Evolutionary conservation across 2,329 filamentous ascomycete species (phyloP).

Genomic region (Fusarium veterinarium): DNA sequence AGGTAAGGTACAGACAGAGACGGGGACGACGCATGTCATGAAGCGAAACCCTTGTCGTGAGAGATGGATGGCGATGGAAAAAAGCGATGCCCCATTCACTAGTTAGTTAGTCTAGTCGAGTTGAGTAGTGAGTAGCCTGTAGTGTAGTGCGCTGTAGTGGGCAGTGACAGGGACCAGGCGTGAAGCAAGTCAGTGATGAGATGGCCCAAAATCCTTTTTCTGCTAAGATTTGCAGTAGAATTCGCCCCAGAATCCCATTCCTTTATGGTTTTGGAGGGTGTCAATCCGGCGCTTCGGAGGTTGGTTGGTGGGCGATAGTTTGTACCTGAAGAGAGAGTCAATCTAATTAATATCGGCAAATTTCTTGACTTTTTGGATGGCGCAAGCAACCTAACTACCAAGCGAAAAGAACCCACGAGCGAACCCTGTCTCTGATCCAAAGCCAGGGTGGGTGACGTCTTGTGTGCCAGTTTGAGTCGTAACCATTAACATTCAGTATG

Average conservation of each 20-base stretch:
- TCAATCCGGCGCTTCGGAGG: slow-evolving; percentile 30
- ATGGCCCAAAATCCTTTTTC: slow-evolving; percentile 40
- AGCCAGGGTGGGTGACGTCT: slow-evolving; percentile 34
- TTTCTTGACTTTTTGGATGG: slow-evolving; percentile 33
- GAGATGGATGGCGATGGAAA: slow-evolving; percentile 33
- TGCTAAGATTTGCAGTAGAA: slow-evolving; percentile 47
- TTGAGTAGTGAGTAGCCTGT: not conserved
- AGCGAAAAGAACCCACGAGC: slow-evolving; percentile 25
- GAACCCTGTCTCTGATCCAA: slow-evolving; percentile 38
- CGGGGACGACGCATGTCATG: slow-evolving; percentile 42
- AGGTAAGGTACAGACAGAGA: slow-evolving; percentile 26
- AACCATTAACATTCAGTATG: not conserved
- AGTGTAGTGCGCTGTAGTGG: slow-evolving; percentile 33
- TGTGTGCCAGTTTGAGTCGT: slow-evolving; percentile 5
- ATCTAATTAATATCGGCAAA: slow-evolving; percentile 2
- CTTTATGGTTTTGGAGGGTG: slow-evolving; percentile 35
- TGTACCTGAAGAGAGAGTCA: not conserved
- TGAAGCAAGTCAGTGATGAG: slow-evolving; percentile 43
- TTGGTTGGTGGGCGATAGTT: not conserved
- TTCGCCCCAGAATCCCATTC: slow-evolving; percentile 40
- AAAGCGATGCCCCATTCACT: slow-evolving; percentile 45
- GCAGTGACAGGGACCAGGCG: slow-evolving; percentile 44
- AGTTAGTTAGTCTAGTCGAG: not conserved
- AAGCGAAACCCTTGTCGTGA: slow-evolving; percentile 41
- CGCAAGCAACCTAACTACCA: slow-evolving; percentile 40